Base-by-base conservation (phyloP, 73 alveolate genomes). In the Paramecium pentaurelia region DNA sequence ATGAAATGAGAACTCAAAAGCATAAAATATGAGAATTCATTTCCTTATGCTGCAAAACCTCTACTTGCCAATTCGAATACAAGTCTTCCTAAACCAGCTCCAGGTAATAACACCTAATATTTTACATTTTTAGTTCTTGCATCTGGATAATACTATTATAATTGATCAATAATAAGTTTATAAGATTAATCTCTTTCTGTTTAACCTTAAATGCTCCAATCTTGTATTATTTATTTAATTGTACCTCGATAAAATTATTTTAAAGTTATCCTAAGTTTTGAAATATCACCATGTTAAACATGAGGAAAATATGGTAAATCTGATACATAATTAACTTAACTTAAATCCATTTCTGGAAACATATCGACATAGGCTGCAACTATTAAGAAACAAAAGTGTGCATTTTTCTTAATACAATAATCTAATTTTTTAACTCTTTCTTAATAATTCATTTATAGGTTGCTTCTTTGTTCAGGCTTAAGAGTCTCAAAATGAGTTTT, bases 11-110 rank as follows among this genome's bases (percentile, higher is more conserved):
- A 94, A 20, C 98, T 97, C 83, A 98, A 93, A 45, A 98, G 95
- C 99, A 98, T 98, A 88, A 96, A 97, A 93, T 98, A 98, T 42
- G 99, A 96, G 88, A 98, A 98, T 88, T 98, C 99, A 80, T 98
- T 98, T 51, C 99, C 99, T 88, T 98, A 98, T 0, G 99, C 95
- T 86, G 96, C 94, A 70, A 95, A 98, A 18, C 99, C 99, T 14
- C 80, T 71, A 34, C 95, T 73, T n/a, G 99, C 99, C n/a, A 98
- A 95, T 60, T 98, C 99, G 86, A 95, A 98, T 68, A 98, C 97
- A 54, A 98, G 64, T 93, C 99, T 95, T 8, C 99, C 99, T 27
- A 98, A 92, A 2, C 99, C 99, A 42, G 98, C 93, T 11, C 99
- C 99, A n/a, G 99, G 99, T 44, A 95, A 95, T 58, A 98, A 86